A percentile compares a stretch with the other conserved stretches of the same genome.
Evolutionary conservation across 2,329 filamentous ascomycete species (phyloP).

Genomic region (Diaporthe nobilis): DNA sequence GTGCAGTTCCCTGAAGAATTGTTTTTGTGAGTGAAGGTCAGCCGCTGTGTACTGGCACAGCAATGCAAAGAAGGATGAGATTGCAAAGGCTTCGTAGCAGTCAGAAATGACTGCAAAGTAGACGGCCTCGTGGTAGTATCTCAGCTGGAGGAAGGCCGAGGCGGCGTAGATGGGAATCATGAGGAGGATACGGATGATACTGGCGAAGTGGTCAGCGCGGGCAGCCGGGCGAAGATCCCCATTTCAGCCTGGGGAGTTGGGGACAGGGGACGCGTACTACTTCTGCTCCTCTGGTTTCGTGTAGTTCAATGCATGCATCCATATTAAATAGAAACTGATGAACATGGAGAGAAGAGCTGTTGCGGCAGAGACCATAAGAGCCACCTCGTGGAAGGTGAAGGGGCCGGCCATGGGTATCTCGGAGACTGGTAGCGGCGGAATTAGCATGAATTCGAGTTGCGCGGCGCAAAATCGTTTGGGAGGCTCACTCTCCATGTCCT

Average conservation of each 20-base stretch:
- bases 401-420: constrained; percentile 63
- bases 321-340: constrained; percentile 69
- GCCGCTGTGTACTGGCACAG: constrained; percentile 86
- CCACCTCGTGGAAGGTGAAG: constrained; percentile 69
- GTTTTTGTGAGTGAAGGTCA: constrained; percentile 83
- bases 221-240: constrained; percentile 6
- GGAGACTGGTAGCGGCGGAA: constrained; percentile 54
- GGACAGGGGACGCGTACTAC: constrained; percentile 57
- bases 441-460: constrained; percentile 50
- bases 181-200: constrained; percentile 88
- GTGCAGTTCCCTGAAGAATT: constrained; percentile 79
- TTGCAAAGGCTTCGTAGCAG: constrained; percentile 91
- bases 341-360: constrained; percentile 65
- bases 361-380: constrained; percentile 64
- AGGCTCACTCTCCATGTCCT: constrained; percentile 45
- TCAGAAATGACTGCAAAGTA: constrained; percentile 87
- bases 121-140: constrained; percentile 82
- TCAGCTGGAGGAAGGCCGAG: constrained; percentile 80
- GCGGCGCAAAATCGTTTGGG: neutral
- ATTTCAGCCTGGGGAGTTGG: constrained; percentile 1
- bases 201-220: constrained; percentile 50
- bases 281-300: constrained; percentile 72
- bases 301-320: constrained; percentile 72
- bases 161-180: constrained; percentile 88
- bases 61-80: constrained; percentile 87